Percentiles rank a stretch among this genome's conserved stretches.
Evolutionary conservation across 306 rosid genomes (phyloP).

Genomic region (Sophora flavescens): DNA sequence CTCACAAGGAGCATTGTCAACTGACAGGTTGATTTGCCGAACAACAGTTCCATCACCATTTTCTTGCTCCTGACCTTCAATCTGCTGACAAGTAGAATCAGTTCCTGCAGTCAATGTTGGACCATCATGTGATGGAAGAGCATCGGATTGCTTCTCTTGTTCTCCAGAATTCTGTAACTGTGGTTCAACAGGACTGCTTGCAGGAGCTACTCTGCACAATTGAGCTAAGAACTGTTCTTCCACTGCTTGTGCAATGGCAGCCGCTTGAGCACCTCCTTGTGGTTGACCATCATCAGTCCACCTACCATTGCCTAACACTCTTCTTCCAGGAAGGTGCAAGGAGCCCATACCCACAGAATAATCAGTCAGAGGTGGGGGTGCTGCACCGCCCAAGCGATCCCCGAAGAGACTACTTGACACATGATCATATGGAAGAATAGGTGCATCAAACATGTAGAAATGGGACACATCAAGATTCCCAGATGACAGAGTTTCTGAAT

Average conservation of each 20-base stretch:
- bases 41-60: conserved; percentile 58
- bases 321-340: conserved; percentile 80
- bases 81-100: conserved; percentile 62
- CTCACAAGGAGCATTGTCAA: conserved; percentile 55
- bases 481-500: conserved; percentile 75
- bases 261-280: conserved; percentile 87
- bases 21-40: conserved; percentile 55
- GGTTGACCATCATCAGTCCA: conserved; percentile 99
- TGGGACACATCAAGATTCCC: conserved; percentile 84
- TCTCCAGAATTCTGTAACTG: conserved; percentile 66
- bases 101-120: conserved; percentile 55
- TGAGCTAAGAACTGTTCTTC: conserved; percentile 84
- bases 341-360: conserved; percentile 97
- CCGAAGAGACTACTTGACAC: conserved; percentile 76
- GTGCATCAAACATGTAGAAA: conserved; percentile 97
- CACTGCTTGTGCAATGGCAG: conserved; percentile 87
- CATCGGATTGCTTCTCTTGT: conserved; percentile 71
- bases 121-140: conserved; percentile 67
- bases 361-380: conserved; percentile 94
- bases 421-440: conserved; percentile 87
- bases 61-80: conserved; percentile 71
- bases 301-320: conserved; percentile 88
- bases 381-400: conserved; percentile 85
- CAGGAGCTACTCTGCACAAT: conserved; percentile 63
- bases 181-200: conserved; percentile 63